Evolutionary conservation across 23 red algal genomes (phyloP), one percentile per base, ranked within the genome.

Genomic region (Gracilaria caudata): DNA sequence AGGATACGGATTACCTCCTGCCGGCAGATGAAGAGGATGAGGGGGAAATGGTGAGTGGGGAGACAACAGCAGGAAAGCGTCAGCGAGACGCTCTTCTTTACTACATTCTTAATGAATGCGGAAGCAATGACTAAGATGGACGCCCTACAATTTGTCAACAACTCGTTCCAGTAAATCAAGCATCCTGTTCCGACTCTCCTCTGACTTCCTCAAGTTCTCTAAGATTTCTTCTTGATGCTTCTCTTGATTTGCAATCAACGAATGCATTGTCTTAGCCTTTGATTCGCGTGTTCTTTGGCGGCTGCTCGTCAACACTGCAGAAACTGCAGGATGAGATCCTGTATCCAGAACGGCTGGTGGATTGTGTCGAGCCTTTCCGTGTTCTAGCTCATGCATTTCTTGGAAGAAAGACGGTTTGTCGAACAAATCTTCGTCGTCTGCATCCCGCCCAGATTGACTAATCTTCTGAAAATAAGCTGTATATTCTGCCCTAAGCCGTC

Each of bases 71-170:
- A 29, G 79, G 9, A 0, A 65, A 68, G 56, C 14, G 26, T 14
- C 79, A 83, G 38, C 26, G 57, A 45, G 79, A 83, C 32, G 79
- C 56, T 60, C n/a, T 83, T 10, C 24, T 65, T 47, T 68, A 83
- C 25, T 83, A 83, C 34, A 40, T 51, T 35, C 51, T 51, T 0
- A 40, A 84, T 17, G 28, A 68, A 20, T 34, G 53, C 59, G 63
- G 23, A 46, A 30, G 8, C 25, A 34, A 19, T 39, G n/a, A n/a
- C n/a, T n/a, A n/a, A n/a, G n/a, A n/a, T n/a, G n/a, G n/a, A n/a
- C n/a, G n/a, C n/a, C n/a, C n/a, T 84, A 84, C 0, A 84, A 34
- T 33, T 71, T 84, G 5, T 70, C 59, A 47, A 84, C 4, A 11
- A 84, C 8, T 3, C 61, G 21, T 53, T 73, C 61, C 3, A 72